A percentile compares a stretch with the other conserved stretches of the same genome.
Conservation (phyloP, 2,329 filamentous ascomycete genomes). For the Calonectria pteridis region DNA sequence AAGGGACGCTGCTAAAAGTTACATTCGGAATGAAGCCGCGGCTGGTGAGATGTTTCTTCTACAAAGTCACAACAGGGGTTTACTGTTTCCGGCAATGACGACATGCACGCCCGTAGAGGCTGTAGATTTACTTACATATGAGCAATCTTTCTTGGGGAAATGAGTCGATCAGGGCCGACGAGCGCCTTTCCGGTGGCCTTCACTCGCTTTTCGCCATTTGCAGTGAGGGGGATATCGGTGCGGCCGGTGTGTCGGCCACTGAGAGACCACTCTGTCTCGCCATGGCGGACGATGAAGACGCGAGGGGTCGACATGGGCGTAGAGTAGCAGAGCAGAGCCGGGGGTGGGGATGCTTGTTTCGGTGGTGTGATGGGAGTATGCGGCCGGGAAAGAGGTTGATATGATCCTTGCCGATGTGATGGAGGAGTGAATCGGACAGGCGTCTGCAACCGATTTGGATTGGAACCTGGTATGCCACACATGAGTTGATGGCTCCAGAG, state of each 20-base stretch:
- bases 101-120: not conserved
- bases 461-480: not conserved
- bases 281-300: constrained; percentile 88
- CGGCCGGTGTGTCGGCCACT: constrained; percentile 86
- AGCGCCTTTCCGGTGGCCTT: constrained; percentile 84
- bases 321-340: not conserved
- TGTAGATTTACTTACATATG: constrained; percentile 75
- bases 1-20: not conserved
- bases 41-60: not conserved
- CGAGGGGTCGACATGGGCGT: constrained; percentile 67
- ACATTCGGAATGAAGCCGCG: constrained; percentile 1
- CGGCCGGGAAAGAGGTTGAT: constrained; percentile 1
- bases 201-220: constrained; percentile 82
- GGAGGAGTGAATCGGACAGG: not conserved
- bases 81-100: constrained; percentile 9
- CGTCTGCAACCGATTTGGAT: constrained; percentile 11
- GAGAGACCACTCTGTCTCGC: constrained; percentile 96
- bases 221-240: constrained; percentile 88
- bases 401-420: not conserved
- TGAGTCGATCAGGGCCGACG: constrained; percentile 85
- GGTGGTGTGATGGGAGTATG: constrained; percentile 31
- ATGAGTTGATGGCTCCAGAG: not conserved
- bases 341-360: constrained; percentile 1
- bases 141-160: constrained; percentile 83
- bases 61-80: not conserved